These are phyloP conservation scores for Limtongozyma cylindracea DNA, from an alignment of 805 yeast species.

Conservation along the genomic window DNA sequence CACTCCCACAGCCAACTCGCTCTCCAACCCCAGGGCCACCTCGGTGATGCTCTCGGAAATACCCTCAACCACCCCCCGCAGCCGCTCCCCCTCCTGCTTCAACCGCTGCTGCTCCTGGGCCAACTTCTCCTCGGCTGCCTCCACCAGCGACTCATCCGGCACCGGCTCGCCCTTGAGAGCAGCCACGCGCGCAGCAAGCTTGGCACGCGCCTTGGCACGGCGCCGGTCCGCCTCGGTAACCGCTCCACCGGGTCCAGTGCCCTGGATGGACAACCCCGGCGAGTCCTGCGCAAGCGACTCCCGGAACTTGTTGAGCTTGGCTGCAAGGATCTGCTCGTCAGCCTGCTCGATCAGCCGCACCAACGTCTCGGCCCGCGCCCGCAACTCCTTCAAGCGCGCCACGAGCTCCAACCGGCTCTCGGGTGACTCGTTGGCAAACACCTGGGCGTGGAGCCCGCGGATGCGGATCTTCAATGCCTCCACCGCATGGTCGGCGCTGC, in stretches of 20 bases:
- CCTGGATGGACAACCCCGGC: slow-evolving; percentile 42
- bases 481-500: slow-evolving; percentile 28
- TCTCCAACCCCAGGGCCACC: too few species aligned
- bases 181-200: slow-evolving; percentile 72
- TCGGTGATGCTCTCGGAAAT: slow-evolving; percentile 48
- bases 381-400: too few species aligned
- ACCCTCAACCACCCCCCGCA: slow-evolving; percentile 37
- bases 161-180: slow-evolving; percentile 63
- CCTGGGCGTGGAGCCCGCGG: slow-evolving; percentile 14
- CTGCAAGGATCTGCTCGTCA: slow-evolving; percentile 41
- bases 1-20: slow-evolving; percentile 16
- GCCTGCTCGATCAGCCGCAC: slow-evolving; percentile 34
- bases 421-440: too few species aligned
- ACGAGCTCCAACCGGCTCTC: slow-evolving; percentile 6
- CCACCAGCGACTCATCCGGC: slow-evolving; percentile 25
- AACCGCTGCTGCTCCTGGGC: slow-evolving; percentile 24
- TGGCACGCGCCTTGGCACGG: slow-evolving; percentile 57
- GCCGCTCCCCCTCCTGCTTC: slow-evolving; percentile 25
- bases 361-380: slow-evolving; percentile 43
- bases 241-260: slow-evolving; percentile 73
- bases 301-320: slow-evolving; percentile 41
- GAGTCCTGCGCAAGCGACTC: slow-evolving; percentile 26
- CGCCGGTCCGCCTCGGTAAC: slow-evolving; percentile 66
- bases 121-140: slow-evolving; percentile 26
- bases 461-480: slow-evolving; percentile 41